Percentiles rank a stretch among this genome's conserved stretches.
Conservation (phyloP, 2,329 filamentous ascomycete genomes). For the Aspergillus sp. region DNA sequence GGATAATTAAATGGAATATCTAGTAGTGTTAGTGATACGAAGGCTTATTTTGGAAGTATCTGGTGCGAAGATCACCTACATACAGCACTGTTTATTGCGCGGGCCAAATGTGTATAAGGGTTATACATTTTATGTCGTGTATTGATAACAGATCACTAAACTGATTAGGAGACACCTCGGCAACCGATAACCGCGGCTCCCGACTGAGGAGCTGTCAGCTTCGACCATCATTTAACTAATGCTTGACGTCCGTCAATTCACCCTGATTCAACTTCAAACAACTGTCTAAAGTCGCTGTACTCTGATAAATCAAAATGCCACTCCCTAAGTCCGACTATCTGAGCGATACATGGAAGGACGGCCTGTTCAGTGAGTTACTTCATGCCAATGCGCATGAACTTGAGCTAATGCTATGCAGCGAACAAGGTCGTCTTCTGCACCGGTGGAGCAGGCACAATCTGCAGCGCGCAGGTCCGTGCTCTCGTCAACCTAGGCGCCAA, state of each 20-base stretch:
- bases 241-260: neutral
- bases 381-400: neutral
- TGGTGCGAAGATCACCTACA: neutral
- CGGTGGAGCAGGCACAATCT: slow-evolving; percentile 89
- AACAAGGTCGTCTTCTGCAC: slow-evolving; percentile 93
- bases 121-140: neutral
- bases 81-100: neutral
- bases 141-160: neutral
- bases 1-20: neutral
- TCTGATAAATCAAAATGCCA: slow-evolving; percentile 53
- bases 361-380: slow-evolving; percentile 69
- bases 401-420: slow-evolving; percentile 50
- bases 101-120: neutral
- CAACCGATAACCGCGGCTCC: slow-evolving; percentile 9
- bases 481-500: slow-evolving; percentile 88
- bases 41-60: neutral
- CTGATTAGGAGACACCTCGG: slow-evolving; percentile 2
- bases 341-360: slow-evolving; percentile 81
- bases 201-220: neutral
- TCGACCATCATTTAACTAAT: neutral
- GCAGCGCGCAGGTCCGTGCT: slow-evolving; percentile 88
- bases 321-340: slow-evolving; percentile 72
- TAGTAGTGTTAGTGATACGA: neutral
- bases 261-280: neutral
- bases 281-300: neutral